phyloP scores from a whole-genome alignment of 2,329 filamentous ascomycete genomes.

The Colletotrichum abscissum region DNA sequence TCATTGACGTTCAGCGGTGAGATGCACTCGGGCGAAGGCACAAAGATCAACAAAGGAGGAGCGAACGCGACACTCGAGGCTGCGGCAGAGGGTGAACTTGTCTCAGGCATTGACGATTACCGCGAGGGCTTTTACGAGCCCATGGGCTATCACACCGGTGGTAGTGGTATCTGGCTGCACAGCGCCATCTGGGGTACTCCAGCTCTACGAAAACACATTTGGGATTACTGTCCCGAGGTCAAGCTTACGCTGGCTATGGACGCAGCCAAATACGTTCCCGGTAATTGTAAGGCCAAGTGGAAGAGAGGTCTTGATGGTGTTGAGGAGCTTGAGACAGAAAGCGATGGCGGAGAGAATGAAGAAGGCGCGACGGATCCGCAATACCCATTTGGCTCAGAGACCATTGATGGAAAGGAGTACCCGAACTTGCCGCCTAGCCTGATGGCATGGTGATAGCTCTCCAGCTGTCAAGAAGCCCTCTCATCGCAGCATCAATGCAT shows the following conservation, averaged over 20 bases:
- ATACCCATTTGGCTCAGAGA: conserved; percentile 49
- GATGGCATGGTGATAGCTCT: conserved; percentile 28
- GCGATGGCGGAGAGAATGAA: conserved; percentile 29
- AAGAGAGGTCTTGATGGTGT: conserved; percentile 49
- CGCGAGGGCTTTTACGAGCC: conserved; percentile 65
- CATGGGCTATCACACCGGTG: conserved; percentile 69
- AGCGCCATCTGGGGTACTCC: conserved; percentile 60
- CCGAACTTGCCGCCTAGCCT: conserved; percentile 50
- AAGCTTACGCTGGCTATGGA: conserved; percentile 69
- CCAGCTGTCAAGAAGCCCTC: neutral
- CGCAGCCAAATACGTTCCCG: conserved; percentile 61
- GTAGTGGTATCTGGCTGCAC: conserved; percentile 58
- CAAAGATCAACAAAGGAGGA: conserved; percentile 37
- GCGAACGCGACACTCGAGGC: conserved; percentile 42
- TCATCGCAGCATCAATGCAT: neutral
- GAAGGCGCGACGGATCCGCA: conserved; percentile 38
- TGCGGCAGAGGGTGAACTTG: conserved; percentile 44
- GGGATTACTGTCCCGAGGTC: conserved; percentile 68
- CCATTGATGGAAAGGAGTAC: conserved; percentile 54
- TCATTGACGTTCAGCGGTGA: conserved; percentile 63
- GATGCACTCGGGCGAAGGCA: conserved; percentile 50
- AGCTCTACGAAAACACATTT: conserved; percentile 60
- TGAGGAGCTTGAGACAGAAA: conserved; percentile 35
- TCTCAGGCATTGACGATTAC: conserved; percentile 60
- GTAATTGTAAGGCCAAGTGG: conserved; percentile 57